Evolutionary conservation across 495 filamentous ascomycete species (phyloP).

Genomic region (Penicillium desertorum): DNA sequence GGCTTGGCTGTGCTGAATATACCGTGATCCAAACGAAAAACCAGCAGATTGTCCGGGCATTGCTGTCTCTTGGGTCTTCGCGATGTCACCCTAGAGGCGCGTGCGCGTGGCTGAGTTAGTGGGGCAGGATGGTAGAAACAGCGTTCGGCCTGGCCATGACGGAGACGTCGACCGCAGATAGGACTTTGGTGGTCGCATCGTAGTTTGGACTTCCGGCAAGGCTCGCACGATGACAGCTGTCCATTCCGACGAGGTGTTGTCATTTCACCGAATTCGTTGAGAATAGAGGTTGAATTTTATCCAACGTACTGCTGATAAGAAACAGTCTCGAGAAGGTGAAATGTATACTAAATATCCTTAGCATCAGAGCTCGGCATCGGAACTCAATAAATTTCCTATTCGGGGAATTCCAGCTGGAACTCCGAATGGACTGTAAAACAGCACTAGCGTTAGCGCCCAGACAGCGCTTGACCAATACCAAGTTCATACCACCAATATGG

Average conservation of each 20-base stretch:
- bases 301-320: too few relatives aligned
- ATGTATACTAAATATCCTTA: too few relatives aligned
- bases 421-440: too few relatives aligned
- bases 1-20: not conserved
- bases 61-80: not conserved
- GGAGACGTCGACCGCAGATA: constrained; percentile 26
- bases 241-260: constrained; percentile 38
- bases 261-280: too few relatives aligned
- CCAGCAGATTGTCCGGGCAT: not conserved
- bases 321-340: too few relatives aligned
- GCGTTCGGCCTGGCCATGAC: constrained; percentile 13
- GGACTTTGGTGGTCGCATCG: constrained; percentile 40
- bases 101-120: constrained; percentile 17
- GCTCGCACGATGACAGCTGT: constrained; percentile 44
- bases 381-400: too few relatives aligned
- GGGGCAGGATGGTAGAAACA: constrained; percentile 39
- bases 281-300: too few relatives aligned
- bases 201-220: constrained; percentile 46
- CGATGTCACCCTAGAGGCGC: not conserved
- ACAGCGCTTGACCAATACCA: too few relatives aligned
- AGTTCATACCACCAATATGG: too few relatives aligned
- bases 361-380: not conserved
- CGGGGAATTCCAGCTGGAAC: too few relatives aligned
- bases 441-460: too few relatives aligned
- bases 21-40: not conserved